Conservation (phyloP, 306 rosid genomes). For the Aeschynomene evenia region DNA sequence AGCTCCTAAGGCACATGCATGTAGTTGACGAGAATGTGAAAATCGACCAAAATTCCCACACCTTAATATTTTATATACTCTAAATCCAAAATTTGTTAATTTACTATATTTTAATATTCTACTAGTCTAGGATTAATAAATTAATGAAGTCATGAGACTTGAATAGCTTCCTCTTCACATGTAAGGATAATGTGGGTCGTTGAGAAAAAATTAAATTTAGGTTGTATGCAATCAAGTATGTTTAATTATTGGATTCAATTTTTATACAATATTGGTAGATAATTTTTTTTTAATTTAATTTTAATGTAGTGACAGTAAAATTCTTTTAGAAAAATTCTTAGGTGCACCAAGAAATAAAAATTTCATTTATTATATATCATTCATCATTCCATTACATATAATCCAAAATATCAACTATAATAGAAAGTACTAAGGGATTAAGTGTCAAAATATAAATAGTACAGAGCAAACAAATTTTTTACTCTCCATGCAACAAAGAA, state of each 20-base stretch:
- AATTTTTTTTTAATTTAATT: too few relatives aligned
- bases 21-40: conserved; percentile 49
- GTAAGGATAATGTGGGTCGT: conserved; percentile 38
- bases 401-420: too few relatives aligned
- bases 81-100: conserved; percentile 24
- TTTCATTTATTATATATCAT: too few relatives aligned
- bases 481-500: too few relatives aligned
- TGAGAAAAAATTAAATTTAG: not conserved
- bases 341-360: too few relatives aligned
- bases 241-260: not conserved
- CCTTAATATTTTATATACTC: conserved; percentile 36
- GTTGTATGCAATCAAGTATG: conserved; percentile 1
- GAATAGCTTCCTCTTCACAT: conserved; percentile 43
- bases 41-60: conserved; percentile 68
- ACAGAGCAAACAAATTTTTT: too few relatives aligned
- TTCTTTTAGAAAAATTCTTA: too few relatives aligned
- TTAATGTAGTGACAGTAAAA: too few relatives aligned
- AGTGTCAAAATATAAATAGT: too few relatives aligned
- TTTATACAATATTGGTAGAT: too few relatives aligned
- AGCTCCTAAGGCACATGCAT: conserved; percentile 44
- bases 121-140: not conserved
- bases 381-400: too few relatives aligned
- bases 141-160: conserved; percentile 2
- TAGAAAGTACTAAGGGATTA: too few relatives aligned
- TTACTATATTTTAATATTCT: conserved; percentile 10